Evolutionary conservation across 2,329 filamentous ascomycete genomes (phyloP).

Genomic region (Penicillium aurantiogriseum): DNA sequence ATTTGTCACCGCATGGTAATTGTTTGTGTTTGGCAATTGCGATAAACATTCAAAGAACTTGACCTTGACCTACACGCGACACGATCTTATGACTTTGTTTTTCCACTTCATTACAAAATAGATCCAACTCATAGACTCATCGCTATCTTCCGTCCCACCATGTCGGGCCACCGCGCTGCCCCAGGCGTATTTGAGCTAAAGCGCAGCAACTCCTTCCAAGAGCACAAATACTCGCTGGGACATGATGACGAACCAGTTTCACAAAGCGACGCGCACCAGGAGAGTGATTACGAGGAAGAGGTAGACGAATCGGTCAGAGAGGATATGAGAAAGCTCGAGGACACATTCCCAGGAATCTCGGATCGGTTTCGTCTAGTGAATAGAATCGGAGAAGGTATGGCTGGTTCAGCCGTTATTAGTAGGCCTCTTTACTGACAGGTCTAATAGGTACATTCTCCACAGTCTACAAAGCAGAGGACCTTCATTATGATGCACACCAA

Average conservation of each 20-base stretch:
- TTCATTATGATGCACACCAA: conserved; percentile 76
- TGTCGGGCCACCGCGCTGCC: conserved; percentile 29
- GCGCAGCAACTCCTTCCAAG: conserved; percentile 18
- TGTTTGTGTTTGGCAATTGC: conserved; percentile 2
- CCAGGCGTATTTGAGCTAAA: conserved; percentile 29
- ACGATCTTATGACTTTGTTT: background rate
- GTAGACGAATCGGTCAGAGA: conserved; percentile 61
- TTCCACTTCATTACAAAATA: background rate
- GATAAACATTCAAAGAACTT: background rate
- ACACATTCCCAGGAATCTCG: conserved; percentile 78
- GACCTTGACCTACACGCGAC: background rate
- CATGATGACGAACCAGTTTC: conserved; percentile 14
- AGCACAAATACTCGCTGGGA: conserved; percentile 18
- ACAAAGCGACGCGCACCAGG: conserved; percentile 18
- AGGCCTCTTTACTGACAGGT: background rate
- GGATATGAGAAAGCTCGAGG: conserved; percentile 83
- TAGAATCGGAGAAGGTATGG: conserved; percentile 86
- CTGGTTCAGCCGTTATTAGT: background rate
- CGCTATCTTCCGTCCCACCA: conserved; percentile 8
- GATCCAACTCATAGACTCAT: background rate
- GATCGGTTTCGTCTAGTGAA: conserved; percentile 88
- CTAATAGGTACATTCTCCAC: conserved; percentile 88
- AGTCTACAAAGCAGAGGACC: conserved; percentile 96
- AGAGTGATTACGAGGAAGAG: conserved; percentile 37
- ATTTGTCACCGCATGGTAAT: conserved; percentile 7